Percentiles rank a stretch among this genome's conserved stretches.
phyloP scores from a whole-genome alignment of 352 stramenopile species.

The Hyaloperonospora brassicae region DNA sequence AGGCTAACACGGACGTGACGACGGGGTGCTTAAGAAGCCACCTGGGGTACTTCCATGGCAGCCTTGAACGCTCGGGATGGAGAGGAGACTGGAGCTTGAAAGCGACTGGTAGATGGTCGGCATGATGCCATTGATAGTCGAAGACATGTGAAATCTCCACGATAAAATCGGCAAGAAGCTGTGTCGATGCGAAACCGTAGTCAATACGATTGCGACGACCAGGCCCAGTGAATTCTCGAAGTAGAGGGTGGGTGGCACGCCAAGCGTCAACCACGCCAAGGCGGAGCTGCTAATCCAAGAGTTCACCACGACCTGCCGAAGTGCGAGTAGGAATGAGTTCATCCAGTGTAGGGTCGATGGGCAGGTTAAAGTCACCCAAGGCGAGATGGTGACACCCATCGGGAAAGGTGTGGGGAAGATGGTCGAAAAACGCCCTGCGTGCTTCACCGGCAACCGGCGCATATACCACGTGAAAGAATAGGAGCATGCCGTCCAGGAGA shows the following conservation, averaged over 20 bases:
- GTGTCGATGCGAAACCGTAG: background rate
- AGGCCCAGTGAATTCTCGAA: background rate
- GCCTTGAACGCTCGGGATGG: background rate
- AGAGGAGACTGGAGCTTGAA: background rate
- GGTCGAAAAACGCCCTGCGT: background rate
- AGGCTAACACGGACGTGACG: background rate
- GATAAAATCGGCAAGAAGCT: no score
- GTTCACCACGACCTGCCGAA: background rate
- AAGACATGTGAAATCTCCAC: background rate
- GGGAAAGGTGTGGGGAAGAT: background rate
- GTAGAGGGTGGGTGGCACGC: background rate
- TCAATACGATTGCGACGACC: background rate
- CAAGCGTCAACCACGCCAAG: background rate
- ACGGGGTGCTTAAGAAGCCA: background rate
- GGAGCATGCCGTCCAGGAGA: background rate
- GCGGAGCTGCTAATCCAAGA: background rate
- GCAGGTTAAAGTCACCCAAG: background rate
- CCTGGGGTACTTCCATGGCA: background rate
- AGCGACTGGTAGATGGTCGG: background rate
- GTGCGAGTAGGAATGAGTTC: background rate
- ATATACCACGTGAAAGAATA: background rate
- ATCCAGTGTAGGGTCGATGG: background rate
- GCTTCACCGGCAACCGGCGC: background rate
- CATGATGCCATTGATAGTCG: background rate
- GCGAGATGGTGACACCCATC: background rate